Evolutionary conservation across 2,329 filamentous ascomycete genomes (phyloP).

Genomic region (Alternaria infectoria): DNA sequence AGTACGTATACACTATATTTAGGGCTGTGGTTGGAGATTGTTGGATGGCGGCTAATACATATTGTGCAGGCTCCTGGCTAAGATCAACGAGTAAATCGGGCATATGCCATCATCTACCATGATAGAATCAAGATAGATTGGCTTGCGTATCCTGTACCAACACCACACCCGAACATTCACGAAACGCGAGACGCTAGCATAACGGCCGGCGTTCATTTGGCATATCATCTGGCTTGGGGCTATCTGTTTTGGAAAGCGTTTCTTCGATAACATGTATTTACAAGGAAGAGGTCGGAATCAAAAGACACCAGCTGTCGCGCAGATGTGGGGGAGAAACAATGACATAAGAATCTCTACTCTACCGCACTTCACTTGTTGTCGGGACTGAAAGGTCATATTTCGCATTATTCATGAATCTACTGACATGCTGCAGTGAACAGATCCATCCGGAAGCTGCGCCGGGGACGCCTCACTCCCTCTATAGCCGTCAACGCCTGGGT

Average conservation of each 20-base stretch:
- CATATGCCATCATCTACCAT: not conserved
- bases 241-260: slow-evolving; percentile 23
- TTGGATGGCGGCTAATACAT: slow-evolving; percentile 1
- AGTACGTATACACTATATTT: slow-evolving; percentile 68
- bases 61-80: slow-evolving; percentile 82
- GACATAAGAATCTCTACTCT: slow-evolving; percentile 29
- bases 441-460: not conserved
- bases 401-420: slow-evolving; percentile 6
- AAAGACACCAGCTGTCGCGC: not conserved
- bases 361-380: not conserved
- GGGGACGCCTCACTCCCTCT: not conserved
- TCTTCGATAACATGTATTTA: slow-evolving; percentile 25
- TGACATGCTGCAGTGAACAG: not conserved
- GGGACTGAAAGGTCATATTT: not conserved
- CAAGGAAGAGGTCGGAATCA: slow-evolving; percentile 8
- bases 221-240: slow-evolving; percentile 25
- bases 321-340: slow-evolving; percentile 11
- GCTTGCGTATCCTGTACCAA: slow-evolving; percentile 36
- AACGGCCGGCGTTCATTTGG: slow-evolving; percentile 36
- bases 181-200: slow-evolving; percentile 36
- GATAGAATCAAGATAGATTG: slow-evolving; percentile 17
- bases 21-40: not conserved
- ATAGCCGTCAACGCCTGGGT: not conserved
- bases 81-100: slow-evolving; percentile 87
- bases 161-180: slow-evolving; percentile 18